Evolutionary conservation across 2,329 filamentous ascomycete genomes (phyloP).

Genomic region (Ceratocystis lukuohia): DNA sequence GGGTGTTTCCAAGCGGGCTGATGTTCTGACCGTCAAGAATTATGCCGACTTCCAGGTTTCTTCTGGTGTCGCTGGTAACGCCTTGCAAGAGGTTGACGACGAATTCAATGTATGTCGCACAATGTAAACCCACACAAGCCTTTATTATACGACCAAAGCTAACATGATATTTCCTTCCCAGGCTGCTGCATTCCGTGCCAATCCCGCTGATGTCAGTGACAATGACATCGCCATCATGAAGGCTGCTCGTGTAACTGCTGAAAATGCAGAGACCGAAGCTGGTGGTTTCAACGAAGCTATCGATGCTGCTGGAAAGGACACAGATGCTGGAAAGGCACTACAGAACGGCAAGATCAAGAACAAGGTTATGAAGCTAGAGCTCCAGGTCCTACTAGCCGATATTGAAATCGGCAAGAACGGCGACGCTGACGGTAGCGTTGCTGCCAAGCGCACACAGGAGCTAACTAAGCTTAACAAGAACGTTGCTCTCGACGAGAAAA

Average conservation of each 20-base stretch:
- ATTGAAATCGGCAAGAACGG: slow-evolving; percentile 39
- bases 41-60: slow-evolving; percentile 37
- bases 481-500: slow-evolving; percentile 29
- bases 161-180: slow-evolving; percentile 20
- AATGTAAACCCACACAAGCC: background rate
- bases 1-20: slow-evolving; percentile 23
- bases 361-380: slow-evolving; percentile 45
- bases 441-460: slow-evolving; percentile 26
- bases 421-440: slow-evolving; percentile 11
- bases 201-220: slow-evolving; percentile 35
- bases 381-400: slow-evolving; percentile 32
- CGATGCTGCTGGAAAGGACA: slow-evolving; percentile 30
- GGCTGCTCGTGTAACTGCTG: slow-evolving; percentile 36
- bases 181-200: slow-evolving; percentile 27
- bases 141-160: background rate
- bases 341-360: slow-evolving; percentile 45
- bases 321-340: slow-evolving; percentile 32
- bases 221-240: slow-evolving; percentile 39
- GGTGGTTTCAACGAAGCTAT: slow-evolving; percentile 41
- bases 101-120: slow-evolving; percentile 36
- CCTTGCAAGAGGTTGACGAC: slow-evolving; percentile 39
- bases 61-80: slow-evolving; percentile 38
- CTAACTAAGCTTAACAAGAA: slow-evolving; percentile 41
- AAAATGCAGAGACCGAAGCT: slow-evolving; percentile 38
- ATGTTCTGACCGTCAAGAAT: slow-evolving; percentile 24